These are phyloP conservation scores for Penicillium bialowiezense DNA, from an alignment of 495 filamentous ascomycete genomes.

Conservation along the genomic window DNA sequence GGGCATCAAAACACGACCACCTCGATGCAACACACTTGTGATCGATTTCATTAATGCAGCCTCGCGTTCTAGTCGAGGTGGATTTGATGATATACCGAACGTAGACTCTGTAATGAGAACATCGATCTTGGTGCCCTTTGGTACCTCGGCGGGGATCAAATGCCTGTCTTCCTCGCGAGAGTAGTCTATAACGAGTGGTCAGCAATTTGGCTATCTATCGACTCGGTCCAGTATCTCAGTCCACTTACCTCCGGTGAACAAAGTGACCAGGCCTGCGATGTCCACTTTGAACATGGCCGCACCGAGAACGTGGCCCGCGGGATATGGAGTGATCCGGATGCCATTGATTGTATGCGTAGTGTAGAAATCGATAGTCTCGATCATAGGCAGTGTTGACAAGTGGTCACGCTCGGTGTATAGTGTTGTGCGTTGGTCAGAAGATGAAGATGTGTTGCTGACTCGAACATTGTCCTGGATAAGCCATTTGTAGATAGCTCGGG, in stretches of 20 bases:
- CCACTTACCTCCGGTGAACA: slow-evolving; percentile 71
- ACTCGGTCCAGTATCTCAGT: background rate
- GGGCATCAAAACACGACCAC: slow-evolving; percentile 89
- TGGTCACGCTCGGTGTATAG: slow-evolving; percentile 95
- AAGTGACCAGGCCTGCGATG: slow-evolving; percentile 90
- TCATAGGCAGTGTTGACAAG: slow-evolving; percentile 83
- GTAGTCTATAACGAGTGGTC: slow-evolving; percentile 56
- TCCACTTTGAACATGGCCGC: slow-evolving; percentile 98
- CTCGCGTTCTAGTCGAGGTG: slow-evolving; percentile 85
- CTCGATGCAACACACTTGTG: slow-evolving; percentile 82
- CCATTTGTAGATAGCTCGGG: slow-evolving; percentile 99
- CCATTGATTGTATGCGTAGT: slow-evolving; percentile 95
- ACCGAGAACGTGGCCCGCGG: slow-evolving; percentile 95
- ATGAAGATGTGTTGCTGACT: slow-evolving; percentile 73
- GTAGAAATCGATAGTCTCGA: slow-evolving; percentile 97
- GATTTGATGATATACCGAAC: slow-evolving; percentile 88
- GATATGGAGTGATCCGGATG: slow-evolving; percentile 94
- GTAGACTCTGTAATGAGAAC: slow-evolving; percentile 97
- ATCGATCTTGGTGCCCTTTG: slow-evolving; percentile 81
- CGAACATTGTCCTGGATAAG: slow-evolving; percentile 94
- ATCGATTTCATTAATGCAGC: slow-evolving; percentile 92
- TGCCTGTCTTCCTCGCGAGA: slow-evolving; percentile 92
- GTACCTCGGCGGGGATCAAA: slow-evolving; percentile 86
- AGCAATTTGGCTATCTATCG: background rate
- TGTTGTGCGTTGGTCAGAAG: slow-evolving; percentile 68